phyloP scores from a whole-genome alignment of 2,329 filamentous ascomycete genomes.

The Aspergillus phoenicis region DNA sequence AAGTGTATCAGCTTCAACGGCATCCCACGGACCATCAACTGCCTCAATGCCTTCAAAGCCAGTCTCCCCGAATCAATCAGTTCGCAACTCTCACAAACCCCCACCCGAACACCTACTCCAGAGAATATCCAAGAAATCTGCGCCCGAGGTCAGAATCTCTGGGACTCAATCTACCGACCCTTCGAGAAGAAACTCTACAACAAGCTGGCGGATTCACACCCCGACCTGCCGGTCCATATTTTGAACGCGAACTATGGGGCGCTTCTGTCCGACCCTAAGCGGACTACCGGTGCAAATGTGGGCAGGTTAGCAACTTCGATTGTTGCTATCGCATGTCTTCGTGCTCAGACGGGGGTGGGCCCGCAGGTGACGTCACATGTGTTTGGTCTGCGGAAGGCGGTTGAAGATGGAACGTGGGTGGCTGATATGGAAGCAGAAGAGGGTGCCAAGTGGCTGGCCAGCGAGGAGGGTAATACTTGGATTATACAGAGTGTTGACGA shows the following conservation, averaged over 20 bases:
- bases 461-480: conserved; percentile 68
- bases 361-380: conserved; percentile 81
- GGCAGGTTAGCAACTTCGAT: conserved; percentile 73
- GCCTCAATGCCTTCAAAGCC: conserved; percentile 70
- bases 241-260: conserved; percentile 73
- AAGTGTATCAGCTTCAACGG: conserved; percentile 53
- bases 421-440: conserved; percentile 55
- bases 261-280: conserved; percentile 69
- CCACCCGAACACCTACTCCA: conserved; percentile 58
- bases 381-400: conserved; percentile 76
- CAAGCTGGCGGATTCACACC: conserved; percentile 74
- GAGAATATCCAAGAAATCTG: conserved; percentile 59
- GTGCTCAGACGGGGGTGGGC: conserved; percentile 78
- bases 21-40: conserved; percentile 82
- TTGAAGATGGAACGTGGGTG: conserved; percentile 65
- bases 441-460: conserved; percentile 63
- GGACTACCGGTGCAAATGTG: conserved; percentile 54
- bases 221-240: conserved; percentile 80
- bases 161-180: conserved; percentile 76
- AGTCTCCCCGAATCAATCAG: conserved; percentile 62
- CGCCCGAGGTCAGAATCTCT: conserved; percentile 65
- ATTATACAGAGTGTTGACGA: conserved; percentile 63
- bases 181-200: conserved; percentile 71
- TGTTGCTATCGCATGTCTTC: conserved; percentile 72
- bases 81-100: conserved; percentile 55